phyloP scores from a whole-genome alignment of 306 rosid species.

The Senna tora region DNA sequence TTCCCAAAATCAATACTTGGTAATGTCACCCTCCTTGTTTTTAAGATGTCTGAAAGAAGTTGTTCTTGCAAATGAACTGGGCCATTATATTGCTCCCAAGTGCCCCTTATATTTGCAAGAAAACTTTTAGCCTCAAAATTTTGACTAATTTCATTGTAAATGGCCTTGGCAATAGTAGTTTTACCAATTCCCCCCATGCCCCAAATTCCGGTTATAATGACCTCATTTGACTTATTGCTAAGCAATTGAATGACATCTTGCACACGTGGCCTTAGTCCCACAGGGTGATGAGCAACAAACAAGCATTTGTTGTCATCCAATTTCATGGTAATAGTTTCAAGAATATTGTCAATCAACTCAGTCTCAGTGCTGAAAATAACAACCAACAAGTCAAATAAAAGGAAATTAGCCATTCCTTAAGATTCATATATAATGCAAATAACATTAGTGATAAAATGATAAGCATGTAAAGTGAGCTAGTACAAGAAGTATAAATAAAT shows the following conservation, averaged over 20 bases:
- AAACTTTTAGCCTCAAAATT: not conserved
- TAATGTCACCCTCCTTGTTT: not conserved
- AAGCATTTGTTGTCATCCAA: not conserved
- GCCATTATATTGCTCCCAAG: conserved; percentile 6
- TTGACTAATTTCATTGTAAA: conserved; percentile 1
- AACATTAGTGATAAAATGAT: no score
- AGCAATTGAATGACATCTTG: not conserved
- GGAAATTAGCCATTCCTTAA: no score
- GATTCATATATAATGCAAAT: no score
- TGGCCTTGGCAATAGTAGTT: not conserved
- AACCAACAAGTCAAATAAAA: not conserved
- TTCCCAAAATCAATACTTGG: not conserved
- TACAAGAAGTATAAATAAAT: no score
- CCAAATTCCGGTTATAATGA: not conserved
- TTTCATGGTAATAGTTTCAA: not conserved
- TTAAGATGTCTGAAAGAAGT: not conserved
- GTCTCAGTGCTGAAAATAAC: not conserved
- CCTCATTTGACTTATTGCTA: not conserved
- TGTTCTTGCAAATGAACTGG: not conserved
- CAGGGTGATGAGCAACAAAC: conserved; percentile 7
- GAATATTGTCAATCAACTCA: not conserved
- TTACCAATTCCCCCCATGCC: conserved; percentile 9
- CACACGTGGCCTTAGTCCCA: not conserved
- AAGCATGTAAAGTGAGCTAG: no score
- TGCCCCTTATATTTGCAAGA: not conserved